Base-by-base conservation (phyloP, 2,329 filamentous ascomycete species). In the Trichoderma polysporum region DNA sequence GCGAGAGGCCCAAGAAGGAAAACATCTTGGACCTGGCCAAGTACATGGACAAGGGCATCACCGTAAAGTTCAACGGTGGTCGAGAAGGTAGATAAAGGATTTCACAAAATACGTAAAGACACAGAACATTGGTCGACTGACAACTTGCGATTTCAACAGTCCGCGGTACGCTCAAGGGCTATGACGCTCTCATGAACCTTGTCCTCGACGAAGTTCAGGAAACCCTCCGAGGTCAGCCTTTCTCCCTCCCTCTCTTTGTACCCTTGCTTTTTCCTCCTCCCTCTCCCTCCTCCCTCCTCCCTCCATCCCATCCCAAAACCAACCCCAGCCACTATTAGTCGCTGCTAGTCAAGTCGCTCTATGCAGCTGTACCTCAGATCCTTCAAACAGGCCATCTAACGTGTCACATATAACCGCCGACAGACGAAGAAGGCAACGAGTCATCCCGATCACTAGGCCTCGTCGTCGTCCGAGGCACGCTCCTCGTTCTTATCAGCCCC, bases 141-240 rank as follows among this genome's bases (percentile, higher is more conserved):
- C n/a, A n/a, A n/a, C n/a, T n/a, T n/a, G n/a, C n/a, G n/a, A n/a
- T n/a, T n/a, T n/a, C n/a, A 37, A 65, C 75, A 97, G 94, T 97
- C 66, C 90, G 89, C 59, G 95, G 95, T 61, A 92, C 88, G 1
- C 84, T 99, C 49, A 98, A 98, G 80, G 95, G 95, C 69, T 98
- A 94, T 78, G 95, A 99, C 78, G 94, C 95, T 74, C 85, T 99
- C 68, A 98, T 98, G 94, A 99, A 99, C 78, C 85, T 99, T 69
- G 95, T 99, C 29, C 84, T 99, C 66, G 95, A 98, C 75, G 92
- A 98, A 73, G 94, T 97, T 61, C 89, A 95, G 78, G 95, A 99
- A 79, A 86, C 90, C 56, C 89, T 97, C 80, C 87, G 91, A 83
- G 94, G 94, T 97, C 63, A 53, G 58, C 52, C 7, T 47, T 39